These are phyloP conservation scores for Arctium minus DNA, from an alignment of 129 eudicot species.

Conservation along the genomic window DNA sequence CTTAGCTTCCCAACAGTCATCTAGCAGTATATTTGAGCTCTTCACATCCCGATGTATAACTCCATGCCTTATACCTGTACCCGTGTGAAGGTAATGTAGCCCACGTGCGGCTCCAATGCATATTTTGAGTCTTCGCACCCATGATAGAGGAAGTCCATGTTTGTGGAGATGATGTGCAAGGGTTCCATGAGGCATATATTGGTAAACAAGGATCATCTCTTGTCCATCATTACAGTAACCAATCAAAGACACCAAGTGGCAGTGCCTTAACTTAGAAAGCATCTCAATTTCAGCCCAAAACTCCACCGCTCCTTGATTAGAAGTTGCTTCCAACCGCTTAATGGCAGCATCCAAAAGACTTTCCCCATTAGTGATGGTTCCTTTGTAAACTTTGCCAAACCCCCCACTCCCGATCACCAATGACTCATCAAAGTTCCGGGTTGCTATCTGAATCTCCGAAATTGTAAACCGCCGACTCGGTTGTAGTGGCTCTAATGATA, in stretches of 20 bases:
- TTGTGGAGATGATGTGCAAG: slow-evolving; percentile 3
- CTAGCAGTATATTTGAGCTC: slow-evolving; percentile 5
- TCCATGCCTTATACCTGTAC: neutral
- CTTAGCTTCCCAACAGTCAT: slow-evolving; percentile 6
- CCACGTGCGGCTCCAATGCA: slow-evolving; percentile 16
- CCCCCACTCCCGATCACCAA: no score
- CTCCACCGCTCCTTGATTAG: slow-evolving; percentile 15
- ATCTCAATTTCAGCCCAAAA: slow-evolving; percentile 13
- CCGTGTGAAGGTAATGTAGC: slow-evolving; percentile 11
- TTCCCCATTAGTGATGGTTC: no score
- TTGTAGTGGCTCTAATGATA: no score
- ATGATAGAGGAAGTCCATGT: neutral
- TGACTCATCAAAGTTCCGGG: no score
- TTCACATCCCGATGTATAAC: slow-evolving; percentile 18
- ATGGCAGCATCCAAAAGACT: neutral
- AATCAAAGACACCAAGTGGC: slow-evolving; percentile 3
- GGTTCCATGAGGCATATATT: neutral
- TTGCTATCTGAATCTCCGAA: no score
- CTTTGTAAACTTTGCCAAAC: no score
- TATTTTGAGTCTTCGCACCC: slow-evolving; percentile 13
- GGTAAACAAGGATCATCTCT: slow-evolving; percentile 10
- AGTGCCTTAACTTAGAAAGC: slow-evolving; percentile 9
- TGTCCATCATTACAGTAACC: neutral
- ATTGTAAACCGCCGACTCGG: no score
- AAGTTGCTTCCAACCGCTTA: slow-evolving; percentile 1